Evolutionary conservation across 495 filamentous ascomycete genomes (phyloP).

Genomic region (Lentithecium fluviatile): DNA sequence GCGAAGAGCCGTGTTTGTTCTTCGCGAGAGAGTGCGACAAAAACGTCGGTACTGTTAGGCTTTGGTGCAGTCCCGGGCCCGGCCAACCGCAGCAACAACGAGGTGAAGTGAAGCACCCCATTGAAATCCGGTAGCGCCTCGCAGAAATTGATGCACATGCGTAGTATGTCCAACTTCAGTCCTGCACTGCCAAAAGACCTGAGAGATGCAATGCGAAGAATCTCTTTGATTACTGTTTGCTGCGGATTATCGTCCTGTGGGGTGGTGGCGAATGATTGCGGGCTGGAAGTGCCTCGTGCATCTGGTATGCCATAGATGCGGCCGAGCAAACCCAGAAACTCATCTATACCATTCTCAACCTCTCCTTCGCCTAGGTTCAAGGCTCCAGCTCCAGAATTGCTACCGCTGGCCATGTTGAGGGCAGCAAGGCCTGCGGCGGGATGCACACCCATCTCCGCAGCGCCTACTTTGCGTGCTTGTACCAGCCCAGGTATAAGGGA

Average conservation of each 20-base stretch:
- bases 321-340: slow-evolving; percentile 56
- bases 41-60: slow-evolving; percentile 58
- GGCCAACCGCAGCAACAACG: slow-evolving; percentile 75
- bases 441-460: slow-evolving; percentile 92
- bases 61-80: slow-evolving; percentile 74
- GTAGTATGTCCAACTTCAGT: slow-evolving; percentile 80
- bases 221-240: slow-evolving; percentile 4
- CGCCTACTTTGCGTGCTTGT: slow-evolving; percentile 88
- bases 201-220: slow-evolving; percentile 50
- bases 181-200: slow-evolving; percentile 63
- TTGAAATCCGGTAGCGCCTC: slow-evolving; percentile 91
- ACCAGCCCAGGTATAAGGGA: slow-evolving; percentile 79
- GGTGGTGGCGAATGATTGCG: background rate
- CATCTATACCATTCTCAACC: slow-evolving; percentile 68
- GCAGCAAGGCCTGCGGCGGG: slow-evolving; percentile 68
- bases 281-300: slow-evolving; percentile 1
- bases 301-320: slow-evolving; percentile 44
- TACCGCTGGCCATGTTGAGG: slow-evolving; percentile 51
- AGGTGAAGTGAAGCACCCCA: slow-evolving; percentile 81
- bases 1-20: slow-evolving; percentile 78
- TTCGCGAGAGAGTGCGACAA: slow-evolving; percentile 68
- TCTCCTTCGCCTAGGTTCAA: slow-evolving; percentile 74
- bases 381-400: slow-evolving; percentile 56
- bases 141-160: slow-evolving; percentile 81
- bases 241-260: background rate